Conservation (phyloP, 2,329 filamentous ascomycete genomes). For the Penicillium oxalicum region DNA sequence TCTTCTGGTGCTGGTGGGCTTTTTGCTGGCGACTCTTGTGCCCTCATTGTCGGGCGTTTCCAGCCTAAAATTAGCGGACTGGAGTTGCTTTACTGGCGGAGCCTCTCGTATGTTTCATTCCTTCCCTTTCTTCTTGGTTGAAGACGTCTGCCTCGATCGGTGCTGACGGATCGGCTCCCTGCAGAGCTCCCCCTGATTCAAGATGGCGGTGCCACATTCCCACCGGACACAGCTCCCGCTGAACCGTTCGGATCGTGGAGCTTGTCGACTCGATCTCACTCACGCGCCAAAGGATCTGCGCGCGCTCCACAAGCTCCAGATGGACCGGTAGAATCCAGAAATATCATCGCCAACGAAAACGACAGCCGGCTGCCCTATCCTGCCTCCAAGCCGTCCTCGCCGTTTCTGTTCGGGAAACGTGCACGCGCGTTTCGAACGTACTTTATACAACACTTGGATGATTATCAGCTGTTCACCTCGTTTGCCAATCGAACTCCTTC, state of each 20-base stretch:
- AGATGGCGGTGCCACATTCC: constrained; percentile 14
- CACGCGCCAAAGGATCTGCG: constrained; percentile 15
- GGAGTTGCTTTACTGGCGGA: constrained; percentile 18
- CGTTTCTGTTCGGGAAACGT: constrained; percentile 23
- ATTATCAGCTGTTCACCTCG: constrained; percentile 19
- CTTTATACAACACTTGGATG: constrained; percentile 26
- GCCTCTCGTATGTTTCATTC: constrained; percentile 22
- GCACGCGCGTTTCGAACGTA: constrained; percentile 29
- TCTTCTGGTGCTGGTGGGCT: constrained; percentile 29
- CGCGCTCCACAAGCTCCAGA: constrained; percentile 8
- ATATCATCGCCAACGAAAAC: constrained; percentile 18
- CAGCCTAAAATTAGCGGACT: constrained; percentile 25
- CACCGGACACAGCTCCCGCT: constrained; percentile 4
- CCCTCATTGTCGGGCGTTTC: constrained; percentile 29
- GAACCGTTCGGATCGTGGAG: constrained; percentile 13
- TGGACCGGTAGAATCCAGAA: constrained; percentile 8
- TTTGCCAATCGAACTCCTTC: constrained; percentile 17
- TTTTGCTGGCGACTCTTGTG: constrained; percentile 30
- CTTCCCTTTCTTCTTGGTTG: background rate
- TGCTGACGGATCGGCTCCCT: background rate
- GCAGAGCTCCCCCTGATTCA: constrained; percentile 25
- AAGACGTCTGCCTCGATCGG: background rate
- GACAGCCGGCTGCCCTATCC: constrained; percentile 13
- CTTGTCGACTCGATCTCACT: constrained; percentile 7
- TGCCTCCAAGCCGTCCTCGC: constrained; percentile 16